Evolutionary conservation across 2,329 filamentous ascomycete species (phyloP).

Genomic region (Shiraia bambusicola): DNA sequence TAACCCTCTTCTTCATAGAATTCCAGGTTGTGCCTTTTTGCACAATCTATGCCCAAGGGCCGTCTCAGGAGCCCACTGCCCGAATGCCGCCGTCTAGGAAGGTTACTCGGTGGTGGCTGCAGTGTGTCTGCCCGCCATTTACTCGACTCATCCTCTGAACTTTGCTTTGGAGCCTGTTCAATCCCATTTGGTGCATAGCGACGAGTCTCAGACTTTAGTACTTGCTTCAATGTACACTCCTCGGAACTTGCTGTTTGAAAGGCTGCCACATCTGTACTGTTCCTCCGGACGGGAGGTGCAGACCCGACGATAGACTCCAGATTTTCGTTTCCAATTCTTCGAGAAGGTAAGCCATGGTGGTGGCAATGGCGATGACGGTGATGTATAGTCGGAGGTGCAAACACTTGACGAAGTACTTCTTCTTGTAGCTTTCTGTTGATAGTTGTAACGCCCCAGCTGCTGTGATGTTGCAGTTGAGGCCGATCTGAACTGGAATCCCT

Average conservation of each 20-base stretch:
- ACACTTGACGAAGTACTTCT: constrained; percentile 90
- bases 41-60: constrained; percentile 63
- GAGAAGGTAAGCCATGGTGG: constrained; percentile 63
- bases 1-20: constrained; percentile 92
- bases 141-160: constrained; percentile 12
- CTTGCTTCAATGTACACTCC: constrained; percentile 46
- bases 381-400: constrained; percentile 78
- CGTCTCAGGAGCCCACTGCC: constrained; percentile 81
- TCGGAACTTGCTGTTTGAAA: constrained; percentile 27
- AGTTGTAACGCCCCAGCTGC: constrained; percentile 84
- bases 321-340: constrained; percentile 31
- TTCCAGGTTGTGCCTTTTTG: constrained; percentile 72
- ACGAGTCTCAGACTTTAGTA: constrained; percentile 45
- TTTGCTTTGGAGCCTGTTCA: constrained; percentile 12
- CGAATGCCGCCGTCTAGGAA: constrained; percentile 71
- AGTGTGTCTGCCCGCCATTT: constrained; percentile 18
- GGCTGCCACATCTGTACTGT: constrained; percentile 42
- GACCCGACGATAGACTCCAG: constrained; percentile 32
- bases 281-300: constrained; percentile 39
- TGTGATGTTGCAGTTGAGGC: constrained; percentile 51
- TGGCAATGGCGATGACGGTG: constrained; percentile 73
- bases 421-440: constrained; percentile 87
- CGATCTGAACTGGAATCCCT: constrained; percentile 29
- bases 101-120: constrained; percentile 29
- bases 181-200: constrained; percentile 30